Percentiles rank a stretch among this genome's conserved stretches.
Evolutionary conservation across 768 basidiomycete species (phyloP).

Genomic region (Cyathus striatus): DNA sequence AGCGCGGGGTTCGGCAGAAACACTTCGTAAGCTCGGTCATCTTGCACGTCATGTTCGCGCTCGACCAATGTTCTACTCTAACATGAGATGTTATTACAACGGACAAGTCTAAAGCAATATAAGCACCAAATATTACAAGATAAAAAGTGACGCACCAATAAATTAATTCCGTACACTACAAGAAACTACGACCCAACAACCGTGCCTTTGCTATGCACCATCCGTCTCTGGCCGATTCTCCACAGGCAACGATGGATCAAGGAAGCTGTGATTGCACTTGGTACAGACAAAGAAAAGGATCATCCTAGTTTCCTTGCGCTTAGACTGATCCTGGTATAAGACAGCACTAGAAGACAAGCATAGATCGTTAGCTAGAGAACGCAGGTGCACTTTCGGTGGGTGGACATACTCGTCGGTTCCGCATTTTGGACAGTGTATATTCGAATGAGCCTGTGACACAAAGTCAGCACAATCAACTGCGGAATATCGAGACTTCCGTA

Average conservation of each 20-base stretch:
- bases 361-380: not conserved
- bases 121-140: too few species aligned
- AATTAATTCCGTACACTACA: not conserved
- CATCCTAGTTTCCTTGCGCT: slow-evolving; percentile 94
- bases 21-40: too few species aligned
- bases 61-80: too few species aligned
- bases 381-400: not conserved
- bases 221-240: slow-evolving; percentile 34
- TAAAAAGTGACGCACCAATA: not conserved
- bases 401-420: slow-evolving; percentile 74
- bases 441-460: slow-evolving; percentile 66
- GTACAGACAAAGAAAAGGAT: slow-evolving; percentile 88
- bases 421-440: slow-evolving; percentile 79
- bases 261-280: slow-evolving; percentile 73
- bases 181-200: slow-evolving; percentile 1
- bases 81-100: too few species aligned
- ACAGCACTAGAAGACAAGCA: slow-evolving; percentile 61
- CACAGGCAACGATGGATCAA: slow-evolving; percentile 57
- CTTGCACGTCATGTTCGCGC: too few species aligned
- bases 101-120: too few species aligned
- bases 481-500: not conserved
- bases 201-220: slow-evolving; percentile 8
- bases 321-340: slow-evolving; percentile 95
- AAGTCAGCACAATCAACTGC: not conserved
- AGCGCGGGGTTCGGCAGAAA: too few species aligned